Base-by-base conservation (phyloP, 1,284 basidiomycete genomes). In the Apiotrichum porosum region DNA sequence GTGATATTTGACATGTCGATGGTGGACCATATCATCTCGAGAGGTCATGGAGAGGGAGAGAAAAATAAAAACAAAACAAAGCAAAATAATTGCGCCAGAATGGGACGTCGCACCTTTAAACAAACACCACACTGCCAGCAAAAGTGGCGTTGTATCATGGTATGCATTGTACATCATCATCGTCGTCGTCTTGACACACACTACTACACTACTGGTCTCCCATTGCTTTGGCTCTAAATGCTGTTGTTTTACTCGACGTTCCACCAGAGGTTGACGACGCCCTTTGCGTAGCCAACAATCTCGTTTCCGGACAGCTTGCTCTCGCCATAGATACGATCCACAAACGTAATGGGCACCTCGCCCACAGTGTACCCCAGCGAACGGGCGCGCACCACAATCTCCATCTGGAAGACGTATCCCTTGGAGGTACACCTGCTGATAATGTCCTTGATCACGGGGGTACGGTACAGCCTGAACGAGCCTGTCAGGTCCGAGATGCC, bases 341-440 rank as follows among this genome's bases (percentile, higher is more conserved):
- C 89, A 66, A 94, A 94, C 1, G 88, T 93, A 61, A 94, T 94
- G 0, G 90, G 90, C 37, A 93, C 81, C 69, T 94, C 90, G 12
- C 88, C 90, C 1, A 94, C 82, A 6, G 79, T 81, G 73, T 89
- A 93, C 8, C 87, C 88, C 42, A 86, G 74, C 1, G 85, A 81
- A 38, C 83, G 79, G 2, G 90, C 90, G 4, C 90, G 82, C 22
- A 91, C 90, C 79, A 93, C 90, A 81, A 93, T 93, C 72, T 94
- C 90, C 90, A 94, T 94, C 76, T 94, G 90, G 77, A 94, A 93
- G 14, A 94, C 90, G 63, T 93, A 94, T 3, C 90, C 90, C 58
- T 87, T 86, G 15, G 86, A 89, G 53, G 84, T 81, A 9, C 86
- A 89, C 56, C 84, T 78, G 6, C 82, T 79, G 62, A 94, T 93